Conservation (phyloP, 2,329 filamentous ascomycete species). For the Aureobasidium sp. region DNA sequence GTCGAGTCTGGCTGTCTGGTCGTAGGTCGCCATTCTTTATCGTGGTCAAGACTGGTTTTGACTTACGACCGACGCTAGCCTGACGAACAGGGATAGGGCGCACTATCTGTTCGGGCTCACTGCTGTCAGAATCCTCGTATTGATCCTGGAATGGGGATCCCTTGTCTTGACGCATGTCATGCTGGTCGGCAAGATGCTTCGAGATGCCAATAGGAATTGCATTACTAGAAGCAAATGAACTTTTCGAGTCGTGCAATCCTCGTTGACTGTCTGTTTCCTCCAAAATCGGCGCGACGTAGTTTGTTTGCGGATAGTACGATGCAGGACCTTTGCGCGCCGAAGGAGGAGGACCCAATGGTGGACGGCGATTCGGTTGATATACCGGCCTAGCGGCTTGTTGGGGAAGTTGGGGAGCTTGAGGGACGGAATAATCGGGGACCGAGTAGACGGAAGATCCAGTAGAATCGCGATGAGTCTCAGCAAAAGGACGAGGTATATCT, state of each 20-base stretch:
- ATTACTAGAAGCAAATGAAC: constrained; percentile 43
- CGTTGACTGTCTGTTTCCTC: constrained; percentile 38
- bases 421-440: constrained; percentile 38
- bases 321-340: constrained; percentile 41
- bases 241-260: constrained; percentile 28
- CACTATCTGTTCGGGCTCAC: constrained; percentile 29
- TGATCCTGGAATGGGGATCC: constrained; percentile 15
- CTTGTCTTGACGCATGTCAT: not conserved
- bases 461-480: constrained; percentile 32
- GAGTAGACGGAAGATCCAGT: constrained; percentile 34
- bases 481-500: constrained; percentile 30
- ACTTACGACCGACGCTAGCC: constrained; percentile 42
- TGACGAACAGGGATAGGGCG: constrained; percentile 38
- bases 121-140: constrained; percentile 1
- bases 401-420: constrained; percentile 23
- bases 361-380: constrained; percentile 28
- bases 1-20: constrained; percentile 10
- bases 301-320: constrained; percentile 43
- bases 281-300: constrained; percentile 42
- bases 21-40: constrained; percentile 37
- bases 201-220: constrained; percentile 39
- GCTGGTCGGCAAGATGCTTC: constrained; percentile 20
- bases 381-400: constrained; percentile 26
- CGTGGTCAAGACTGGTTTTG: constrained; percentile 42
- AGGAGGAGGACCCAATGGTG: constrained; percentile 42